phyloP scores from a whole-genome alignment of 129 eudicot genomes.

The Flaveria linearis region DNA sequence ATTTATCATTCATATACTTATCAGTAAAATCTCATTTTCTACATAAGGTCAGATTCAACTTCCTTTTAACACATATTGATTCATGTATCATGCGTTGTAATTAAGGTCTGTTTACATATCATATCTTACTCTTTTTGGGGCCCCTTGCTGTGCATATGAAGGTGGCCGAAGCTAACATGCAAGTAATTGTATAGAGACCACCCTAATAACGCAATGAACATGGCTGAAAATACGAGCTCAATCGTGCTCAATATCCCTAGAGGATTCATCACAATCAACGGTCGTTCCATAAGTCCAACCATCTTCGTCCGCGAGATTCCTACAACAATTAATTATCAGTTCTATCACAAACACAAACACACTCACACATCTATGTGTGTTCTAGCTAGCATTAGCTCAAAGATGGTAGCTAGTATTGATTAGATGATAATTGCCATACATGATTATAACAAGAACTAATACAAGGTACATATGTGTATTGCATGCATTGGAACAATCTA shows the following conservation, averaged over 20 bases:
- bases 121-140: conserved; percentile 42
- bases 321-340: background rate
- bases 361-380: background rate
- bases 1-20: background rate
- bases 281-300: conserved; percentile 48
- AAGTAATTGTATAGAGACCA: conserved; percentile 70
- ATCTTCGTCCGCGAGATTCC: conserved; percentile 15
- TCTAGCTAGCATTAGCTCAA: background rate
- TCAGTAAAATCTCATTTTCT: too few relatives aligned
- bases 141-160: conserved; percentile 38
- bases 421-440: too few relatives aligned
- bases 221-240: conserved; percentile 57
- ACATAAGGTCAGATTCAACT: background rate
- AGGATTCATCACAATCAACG: conserved; percentile 60
- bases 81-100: background rate
- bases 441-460: too few relatives aligned
- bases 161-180: conserved; percentile 54
- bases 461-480: too few relatives aligned
- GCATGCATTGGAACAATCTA: background rate
- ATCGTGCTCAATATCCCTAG: conserved; percentile 55
- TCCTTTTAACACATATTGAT: background rate
- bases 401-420: background rate
- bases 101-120: background rate
- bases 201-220: conserved; percentile 54
- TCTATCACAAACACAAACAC: too few relatives aligned